Conservation (phyloP, 108 stramenopile species). For the Stephanodiscus triporus region DNA sequence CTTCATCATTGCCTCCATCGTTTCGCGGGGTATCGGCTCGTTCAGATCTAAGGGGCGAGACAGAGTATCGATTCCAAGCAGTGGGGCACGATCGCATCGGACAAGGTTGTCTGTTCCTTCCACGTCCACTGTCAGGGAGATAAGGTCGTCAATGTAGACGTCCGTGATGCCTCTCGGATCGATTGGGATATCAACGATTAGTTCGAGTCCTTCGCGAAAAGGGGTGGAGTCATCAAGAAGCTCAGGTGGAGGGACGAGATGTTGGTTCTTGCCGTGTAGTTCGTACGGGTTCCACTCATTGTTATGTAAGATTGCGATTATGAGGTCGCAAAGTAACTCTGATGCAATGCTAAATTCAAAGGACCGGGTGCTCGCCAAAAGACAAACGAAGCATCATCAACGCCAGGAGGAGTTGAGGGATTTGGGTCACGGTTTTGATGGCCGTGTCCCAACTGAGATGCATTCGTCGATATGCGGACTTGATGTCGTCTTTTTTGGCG, state of each 20-base stretch:
- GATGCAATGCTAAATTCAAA: slow-evolving; percentile 19
- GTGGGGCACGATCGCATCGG: neutral
- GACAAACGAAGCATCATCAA: slow-evolving; percentile 7
- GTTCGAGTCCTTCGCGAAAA: slow-evolving; percentile 5
- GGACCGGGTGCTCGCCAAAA: slow-evolving; percentile 26
- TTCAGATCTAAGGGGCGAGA: neutral
- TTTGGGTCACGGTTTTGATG: slow-evolving; percentile 3
- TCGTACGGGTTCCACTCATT: slow-evolving; percentile 12
- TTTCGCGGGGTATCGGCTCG: slow-evolving; percentile 22
- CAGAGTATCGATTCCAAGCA: slow-evolving; percentile 7
- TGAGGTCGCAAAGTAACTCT: slow-evolving; percentile 21
- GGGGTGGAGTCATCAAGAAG: neutral
- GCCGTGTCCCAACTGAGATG: slow-evolving; percentile 10
- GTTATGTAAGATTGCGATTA: neutral
- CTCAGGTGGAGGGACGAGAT: slow-evolving; percentile 1
- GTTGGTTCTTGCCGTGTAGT: slow-evolving; percentile 1
- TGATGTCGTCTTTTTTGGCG: slow-evolving; percentile 14
- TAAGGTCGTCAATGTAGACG: slow-evolving; percentile 12
- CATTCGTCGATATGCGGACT: slow-evolving; percentile 20
- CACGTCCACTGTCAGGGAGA: neutral
- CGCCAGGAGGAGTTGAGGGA: slow-evolving; percentile 2
- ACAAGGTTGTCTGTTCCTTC: neutral
- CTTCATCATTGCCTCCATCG: slow-evolving; percentile 10
- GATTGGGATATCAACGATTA: slow-evolving; percentile 9
- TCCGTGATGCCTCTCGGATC: slow-evolving; percentile 6